Base-by-base conservation (phyloP, 345 rosid genomes). In the Aurinia saxatilis region DNA sequence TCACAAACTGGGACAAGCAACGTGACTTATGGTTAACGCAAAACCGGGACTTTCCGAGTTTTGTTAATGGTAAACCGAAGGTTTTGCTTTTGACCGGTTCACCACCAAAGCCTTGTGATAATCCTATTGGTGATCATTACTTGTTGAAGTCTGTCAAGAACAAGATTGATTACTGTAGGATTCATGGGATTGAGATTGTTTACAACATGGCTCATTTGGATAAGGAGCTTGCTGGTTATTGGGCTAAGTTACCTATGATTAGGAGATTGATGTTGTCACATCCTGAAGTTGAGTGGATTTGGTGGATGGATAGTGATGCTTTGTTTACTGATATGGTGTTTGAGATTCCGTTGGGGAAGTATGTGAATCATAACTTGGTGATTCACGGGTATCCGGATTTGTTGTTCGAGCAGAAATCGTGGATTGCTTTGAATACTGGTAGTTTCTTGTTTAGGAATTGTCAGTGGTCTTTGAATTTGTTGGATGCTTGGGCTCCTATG, bases 301-400 rank as follows among this genome's bases (percentile, higher is more conserved):
- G 96, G 95, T 91, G 98, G 98, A 88, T 91, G 96, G 98, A 91
- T 19, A 91, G 98, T 79, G 98, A 91, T 75, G 98, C 98, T 2
- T 60, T 91, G 82, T 92, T 92, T 45, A 89, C 96, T 5, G 95
- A 92, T 54, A 89, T 92, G 91, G 93, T 89, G 58, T 92, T 92
- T 57, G 84, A 92, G 85, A 76, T 89, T 65, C 95, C 96, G 0
- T 39, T 85, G 40, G 36, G 65, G 18, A 86, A 79, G 76, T 92
- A 92, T 41, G 72, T 73, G 37, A 67, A 78, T 34, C 81, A 86
- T 55, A 84, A 88, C 75, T 55, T 91, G 85, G 98, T 91, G 53
- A 78, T 91, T 62, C 96, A 88, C 42, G 98, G 96, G 21, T 91
- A 91, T 60, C 93, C 95, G 0, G 98, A 91, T 75, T 74, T 91